Conservation (phyloP, 371 early-diverging fungal genomes). For the Mortierella sp. region DNA sequence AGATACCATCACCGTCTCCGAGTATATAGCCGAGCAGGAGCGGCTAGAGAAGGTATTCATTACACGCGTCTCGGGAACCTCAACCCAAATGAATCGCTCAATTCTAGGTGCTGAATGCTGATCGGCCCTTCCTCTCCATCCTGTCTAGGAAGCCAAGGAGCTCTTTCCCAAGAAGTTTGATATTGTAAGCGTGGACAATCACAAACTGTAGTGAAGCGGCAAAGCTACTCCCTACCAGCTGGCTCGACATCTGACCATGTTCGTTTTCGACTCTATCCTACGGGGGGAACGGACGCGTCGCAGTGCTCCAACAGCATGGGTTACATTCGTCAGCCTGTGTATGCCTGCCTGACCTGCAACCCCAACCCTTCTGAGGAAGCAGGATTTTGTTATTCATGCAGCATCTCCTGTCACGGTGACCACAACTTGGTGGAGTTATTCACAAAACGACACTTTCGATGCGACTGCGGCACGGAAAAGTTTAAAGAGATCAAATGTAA, state of each 20-base stretch:
- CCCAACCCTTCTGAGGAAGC: conserved; percentile 55
- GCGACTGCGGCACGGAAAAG: conserved; percentile 83
- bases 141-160: conserved; percentile 41
- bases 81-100: no score
- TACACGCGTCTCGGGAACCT: background rate
- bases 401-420: conserved; percentile 82
- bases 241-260: background rate
- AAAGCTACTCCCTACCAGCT: no score
- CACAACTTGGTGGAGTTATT: conserved; percentile 88
- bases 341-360: conserved; percentile 85
- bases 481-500: conserved; percentile 56
- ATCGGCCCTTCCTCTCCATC: background rate
- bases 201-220: background rate
- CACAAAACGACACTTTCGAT: conserved; percentile 83
- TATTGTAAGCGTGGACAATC: conserved; percentile 21
- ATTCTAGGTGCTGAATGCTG: background rate
- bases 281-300: no score
- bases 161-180: conserved; percentile 54
- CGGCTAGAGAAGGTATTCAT: conserved; percentile 47
- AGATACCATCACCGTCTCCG: conserved; percentile 59
- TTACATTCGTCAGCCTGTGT: conserved; percentile 84
- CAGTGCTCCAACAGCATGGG: conserved; percentile 81
- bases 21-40: conserved; percentile 58
- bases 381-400: conserved; percentile 85
- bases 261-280: background rate